A percentile compares a stretch with the other conserved stretches of the same genome.
phyloP scores from a whole-genome alignment of 352 stramenopile genomes.

The Thalassiosira exigua region DNA sequence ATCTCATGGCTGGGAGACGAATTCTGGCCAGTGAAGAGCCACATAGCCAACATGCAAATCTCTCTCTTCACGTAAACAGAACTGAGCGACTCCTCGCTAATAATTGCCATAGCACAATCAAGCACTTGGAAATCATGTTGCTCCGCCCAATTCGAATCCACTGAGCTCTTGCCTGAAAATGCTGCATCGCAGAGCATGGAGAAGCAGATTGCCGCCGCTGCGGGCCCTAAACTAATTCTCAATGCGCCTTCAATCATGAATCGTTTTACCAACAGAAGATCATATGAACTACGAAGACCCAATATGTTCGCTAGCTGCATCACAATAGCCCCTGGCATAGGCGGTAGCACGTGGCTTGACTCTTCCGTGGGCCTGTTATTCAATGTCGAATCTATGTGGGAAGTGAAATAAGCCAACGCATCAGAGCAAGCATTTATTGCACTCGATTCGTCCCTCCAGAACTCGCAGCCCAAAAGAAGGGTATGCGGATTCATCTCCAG shows the following conservation, averaged over 20 bases:
- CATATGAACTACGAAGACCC: constrained; percentile 42
- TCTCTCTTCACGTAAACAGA: constrained; percentile 42
- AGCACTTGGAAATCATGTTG: constrained; percentile 27
- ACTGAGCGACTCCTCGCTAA: constrained; percentile 12
- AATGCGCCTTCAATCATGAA: constrained; percentile 62
- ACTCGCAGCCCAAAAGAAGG: constrained; percentile 66
- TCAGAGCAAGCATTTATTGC: constrained; percentile 38
- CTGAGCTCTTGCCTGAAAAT: constrained; percentile 25
- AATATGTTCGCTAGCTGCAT: constrained; percentile 78
- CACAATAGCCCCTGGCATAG: constrained; percentile 64
- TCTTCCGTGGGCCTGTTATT: constrained; percentile 18
- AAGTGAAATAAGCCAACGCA: constrained; percentile 46
- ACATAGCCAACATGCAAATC: constrained; percentile 40
- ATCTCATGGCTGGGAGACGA: neutral
- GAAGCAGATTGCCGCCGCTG: constrained; percentile 66
- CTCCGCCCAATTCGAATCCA: constrained; percentile 11
- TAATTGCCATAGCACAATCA: constrained; percentile 33
- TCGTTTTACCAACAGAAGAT: constrained; percentile 62
- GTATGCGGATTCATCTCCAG: constrained; percentile 50
- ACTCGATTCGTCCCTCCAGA: constrained; percentile 64
- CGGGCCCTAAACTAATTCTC: constrained; percentile 48
- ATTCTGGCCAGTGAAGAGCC: constrained; percentile 15
- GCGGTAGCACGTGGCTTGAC: constrained; percentile 45
- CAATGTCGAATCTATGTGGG: constrained; percentile 31
- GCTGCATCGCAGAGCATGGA: constrained; percentile 66